Conservation (phyloP, 345 rosid species). For the Eucalyptus marginata region DNA sequence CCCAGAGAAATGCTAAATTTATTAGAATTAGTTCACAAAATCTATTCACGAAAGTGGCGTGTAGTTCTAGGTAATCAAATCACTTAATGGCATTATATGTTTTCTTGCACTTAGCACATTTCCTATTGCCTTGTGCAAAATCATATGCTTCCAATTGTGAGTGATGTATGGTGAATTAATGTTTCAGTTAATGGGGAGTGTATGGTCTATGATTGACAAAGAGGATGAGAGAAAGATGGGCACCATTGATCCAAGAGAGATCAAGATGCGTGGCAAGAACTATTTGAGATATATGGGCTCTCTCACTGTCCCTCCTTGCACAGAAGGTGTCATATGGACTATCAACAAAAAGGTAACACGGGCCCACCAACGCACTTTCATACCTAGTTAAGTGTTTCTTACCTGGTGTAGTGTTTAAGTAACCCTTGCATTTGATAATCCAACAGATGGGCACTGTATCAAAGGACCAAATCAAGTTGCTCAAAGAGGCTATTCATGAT, state of each 20-base stretch:
- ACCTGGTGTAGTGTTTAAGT: not conserved
- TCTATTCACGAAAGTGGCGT: not conserved
- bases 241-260: slow-evolving; percentile 29
- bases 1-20: not conserved
- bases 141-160: not conserved
- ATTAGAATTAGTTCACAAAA: not conserved
- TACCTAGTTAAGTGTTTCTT: not conserved
- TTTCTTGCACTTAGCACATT: not conserved
- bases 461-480: slow-evolving; percentile 20
- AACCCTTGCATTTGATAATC: not conserved
- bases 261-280: slow-evolving; percentile 30
- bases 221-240: slow-evolving; percentile 22
- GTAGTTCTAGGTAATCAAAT: not conserved
- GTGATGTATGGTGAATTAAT: no score
- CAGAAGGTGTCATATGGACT: slow-evolving; percentile 67
- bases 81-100: not conserved
- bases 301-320: slow-evolving; percentile 78
- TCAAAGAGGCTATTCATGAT: slow-evolving; percentile 33
- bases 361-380: not conserved
- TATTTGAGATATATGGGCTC: slow-evolving; percentile 71
- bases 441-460: slow-evolving; percentile 29
- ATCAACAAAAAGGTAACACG: slow-evolving; percentile 30
- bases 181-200: slow-evolving; percentile 11
- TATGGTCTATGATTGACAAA: slow-evolving; percentile 3
- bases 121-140: not conserved